A percentile compares a stretch with the other conserved stretches of the same genome.
phyloP scores from a whole-genome alignment of 83 land plant species.

The Picea mariana region DNA sequence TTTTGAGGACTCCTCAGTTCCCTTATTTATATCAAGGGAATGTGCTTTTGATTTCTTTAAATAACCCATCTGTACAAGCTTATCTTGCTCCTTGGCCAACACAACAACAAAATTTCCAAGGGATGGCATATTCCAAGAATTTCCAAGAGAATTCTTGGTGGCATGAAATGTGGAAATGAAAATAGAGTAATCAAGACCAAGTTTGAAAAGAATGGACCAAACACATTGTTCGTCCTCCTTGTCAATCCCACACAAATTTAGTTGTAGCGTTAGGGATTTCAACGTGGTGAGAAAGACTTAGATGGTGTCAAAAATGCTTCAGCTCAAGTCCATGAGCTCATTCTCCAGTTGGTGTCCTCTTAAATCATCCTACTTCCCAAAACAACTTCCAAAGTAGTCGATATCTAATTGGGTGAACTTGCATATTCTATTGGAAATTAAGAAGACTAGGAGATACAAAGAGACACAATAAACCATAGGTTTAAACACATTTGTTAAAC shows the following conservation, averaged over 20 bases:
- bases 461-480: background rate
- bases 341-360: background rate
- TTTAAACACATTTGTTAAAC: background rate
- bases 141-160: background rate
- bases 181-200: too few species aligned
- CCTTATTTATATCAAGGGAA: background rate
- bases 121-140: background rate
- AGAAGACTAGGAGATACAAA: background rate
- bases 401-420: background rate
- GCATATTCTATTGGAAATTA: background rate
- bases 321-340: background rate
- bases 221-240: too few species aligned
- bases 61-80: background rate
- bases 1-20: background rate
- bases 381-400: background rate
- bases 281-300: background rate
- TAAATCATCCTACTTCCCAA: background rate
- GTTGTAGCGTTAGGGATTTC: background rate
- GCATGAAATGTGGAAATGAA: background rate
- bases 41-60: background rate
- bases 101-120: background rate
- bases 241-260: too few species aligned
- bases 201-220: too few species aligned
- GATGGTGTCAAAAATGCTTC: background rate
- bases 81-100: background rate